Percentiles rank a stretch among this genome's conserved stretches.
Conservation (phyloP, 768 basidiomycete genomes). For the Serendipita vermifera region DNA sequence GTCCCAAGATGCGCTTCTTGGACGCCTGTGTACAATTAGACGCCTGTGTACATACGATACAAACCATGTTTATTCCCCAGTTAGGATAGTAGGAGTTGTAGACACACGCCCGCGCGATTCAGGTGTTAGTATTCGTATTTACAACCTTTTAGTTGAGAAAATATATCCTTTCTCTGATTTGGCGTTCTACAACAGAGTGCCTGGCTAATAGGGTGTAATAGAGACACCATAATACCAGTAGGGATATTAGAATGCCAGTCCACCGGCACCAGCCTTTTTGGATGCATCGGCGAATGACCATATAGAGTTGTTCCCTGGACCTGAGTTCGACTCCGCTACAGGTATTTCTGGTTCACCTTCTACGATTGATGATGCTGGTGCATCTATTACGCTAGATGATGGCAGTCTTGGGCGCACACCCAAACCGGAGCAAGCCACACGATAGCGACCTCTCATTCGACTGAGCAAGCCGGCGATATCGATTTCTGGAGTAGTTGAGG, state of each 20-base stretch:
- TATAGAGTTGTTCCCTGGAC: neutral
- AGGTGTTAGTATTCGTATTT: no score
- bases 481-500: constrained; percentile 23
- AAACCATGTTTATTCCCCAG: no score
- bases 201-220: no score
- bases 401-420: constrained; percentile 45
- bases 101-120: no score
- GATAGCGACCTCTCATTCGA: constrained; percentile 80
- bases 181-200: no score
- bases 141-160: no score
- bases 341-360: neutral
- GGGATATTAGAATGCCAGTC: neutral
- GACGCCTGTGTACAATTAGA: no score
- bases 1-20: no score
- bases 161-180: no score
- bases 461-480: constrained; percentile 69
- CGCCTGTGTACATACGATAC: no score
- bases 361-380: neutral
- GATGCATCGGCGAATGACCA: neutral
- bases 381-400: neutral
- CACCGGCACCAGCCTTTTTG: neutral
- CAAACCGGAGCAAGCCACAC: constrained; percentile 68
- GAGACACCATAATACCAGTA: no score
- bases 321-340: neutral
- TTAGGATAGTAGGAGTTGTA: no score